phyloP scores from a whole-genome alignment of 148 eudicot genomes.

The Chenopodium formosanum region DNA sequence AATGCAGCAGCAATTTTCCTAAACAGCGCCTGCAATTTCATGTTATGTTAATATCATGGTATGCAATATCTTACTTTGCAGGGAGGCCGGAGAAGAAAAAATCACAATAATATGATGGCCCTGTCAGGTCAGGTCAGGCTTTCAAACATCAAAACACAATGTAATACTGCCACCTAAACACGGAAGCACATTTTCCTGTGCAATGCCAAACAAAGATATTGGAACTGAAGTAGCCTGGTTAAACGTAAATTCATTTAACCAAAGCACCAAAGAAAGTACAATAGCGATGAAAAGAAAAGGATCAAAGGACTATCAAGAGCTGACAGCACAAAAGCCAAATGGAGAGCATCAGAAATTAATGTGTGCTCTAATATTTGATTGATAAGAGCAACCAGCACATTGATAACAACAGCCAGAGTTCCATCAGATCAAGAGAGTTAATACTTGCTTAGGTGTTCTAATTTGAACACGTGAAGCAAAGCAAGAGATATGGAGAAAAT shows the following conservation, averaged over 20 bases:
- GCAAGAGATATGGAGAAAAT: too few relatives aligned
- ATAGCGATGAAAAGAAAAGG: too few relatives aligned
- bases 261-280: too few relatives aligned
- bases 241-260: neutral
- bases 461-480: too few relatives aligned
- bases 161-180: neutral
- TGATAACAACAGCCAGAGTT: too few relatives aligned
- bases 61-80: neutral
- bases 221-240: neutral
- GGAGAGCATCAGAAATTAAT: too few relatives aligned
- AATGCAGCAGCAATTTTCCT: constrained; percentile 77
- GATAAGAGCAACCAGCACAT: neutral
- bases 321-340: too few relatives aligned
- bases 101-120: neutral
- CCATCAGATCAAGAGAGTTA: too few relatives aligned
- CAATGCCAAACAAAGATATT: neutral
- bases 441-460: too few relatives aligned
- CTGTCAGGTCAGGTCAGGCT: neutral
- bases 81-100: neutral
- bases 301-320: too few relatives aligned
- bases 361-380: neutral
- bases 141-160: neutral
- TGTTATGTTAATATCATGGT: neutral
- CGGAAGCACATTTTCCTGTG: neutral
- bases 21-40: constrained; percentile 51